Evolutionary conservation across 495 filamentous ascomycete species (phyloP).

Genomic region (Hyphodiscus hymeniophilus): DNA sequence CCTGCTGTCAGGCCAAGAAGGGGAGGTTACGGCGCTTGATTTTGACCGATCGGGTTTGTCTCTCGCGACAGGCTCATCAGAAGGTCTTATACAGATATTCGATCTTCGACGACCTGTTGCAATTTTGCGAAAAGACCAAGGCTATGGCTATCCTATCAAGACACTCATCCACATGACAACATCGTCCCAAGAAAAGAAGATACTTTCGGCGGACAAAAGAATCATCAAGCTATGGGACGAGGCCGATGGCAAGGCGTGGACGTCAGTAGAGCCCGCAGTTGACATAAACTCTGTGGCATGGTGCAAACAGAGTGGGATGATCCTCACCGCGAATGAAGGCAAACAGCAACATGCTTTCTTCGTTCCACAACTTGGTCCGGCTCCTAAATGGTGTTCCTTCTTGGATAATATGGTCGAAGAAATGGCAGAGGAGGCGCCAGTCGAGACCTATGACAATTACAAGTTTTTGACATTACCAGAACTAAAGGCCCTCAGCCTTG

Average conservation of each 20-base stretch:
- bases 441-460: constrained; percentile 93
- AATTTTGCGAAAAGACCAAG: constrained; percentile 85
- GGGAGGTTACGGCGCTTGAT: constrained; percentile 78
- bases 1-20: constrained; percentile 52
- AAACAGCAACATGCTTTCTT: constrained; percentile 90
- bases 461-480: constrained; percentile 90
- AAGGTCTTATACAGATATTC: constrained; percentile 84
- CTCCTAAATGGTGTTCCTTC: constrained; percentile 93
- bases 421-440: constrained; percentile 72
- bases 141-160: constrained; percentile 90
- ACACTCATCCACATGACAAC: constrained; percentile 79
- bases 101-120: constrained; percentile 86
- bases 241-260: constrained; percentile 75
- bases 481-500: constrained; percentile 69
- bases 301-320: constrained; percentile 81
- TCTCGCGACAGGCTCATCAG: constrained; percentile 79
- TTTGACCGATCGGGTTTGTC: constrained; percentile 82
- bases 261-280: constrained; percentile 87
- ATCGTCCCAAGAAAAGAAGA: constrained; percentile 72
- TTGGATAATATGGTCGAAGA: constrained; percentile 96
- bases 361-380: constrained; percentile 86
- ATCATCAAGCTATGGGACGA: constrained; percentile 97
- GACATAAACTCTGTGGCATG: constrained; percentile 90
- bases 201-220: constrained; percentile 84
- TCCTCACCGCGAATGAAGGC: constrained; percentile 93